Evolutionary conservation across 768 basidiomycete species (phyloP), one percentile per base, ranked within the genome.

Genomic region (Brasilioporus rufonigricans): DNA sequence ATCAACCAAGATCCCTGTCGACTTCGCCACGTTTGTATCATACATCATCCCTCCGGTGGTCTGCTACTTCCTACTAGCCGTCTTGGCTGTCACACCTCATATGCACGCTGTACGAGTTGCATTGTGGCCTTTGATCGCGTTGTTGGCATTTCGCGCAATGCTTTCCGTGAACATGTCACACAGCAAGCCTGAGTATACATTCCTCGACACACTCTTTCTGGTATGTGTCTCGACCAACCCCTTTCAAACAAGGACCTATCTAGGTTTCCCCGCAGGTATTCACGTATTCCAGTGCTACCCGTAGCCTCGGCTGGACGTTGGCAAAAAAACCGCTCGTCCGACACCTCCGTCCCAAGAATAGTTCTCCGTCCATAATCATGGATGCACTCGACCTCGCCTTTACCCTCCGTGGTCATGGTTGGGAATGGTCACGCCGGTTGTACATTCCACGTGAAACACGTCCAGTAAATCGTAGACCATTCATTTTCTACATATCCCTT

Each of bases 371-470:
- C 16, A 52, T 26, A 16, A 31, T 53, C 38, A 39, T 46, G 52
- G 52, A 53, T 31, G 52, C 52, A 7, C 27, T 53, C 16, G 36
- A 46, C 29, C 52, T 53, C 18, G 11, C 23, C 21, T 31, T 6
- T 0, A 24, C 36, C 13, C 13, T 46, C n/a, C 52, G 52, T 46
- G 52, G 52, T 32, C 21, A 23, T 19, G 44, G 29, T 26, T 53
- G 52, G 52, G 43, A 45, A 2, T 46, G 44, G 44, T 53, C 52
- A 13, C 27, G 38, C 8, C 10, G 29, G 10, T 14, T 32, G 16
- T 24, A 53, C 44, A 13, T 53, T 13, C 52, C 52, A 5, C 44
- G 21, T 7, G 52, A 53, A 23, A 46, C 52, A n/a, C 52, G 52
- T 32, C 52, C 52, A 13, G 14, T 23, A 1, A 14, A 46, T 6